Evolutionary conservation across 352 stramenopile genomes (phyloP).

Genomic region (Peronospora farinosa): DNA sequence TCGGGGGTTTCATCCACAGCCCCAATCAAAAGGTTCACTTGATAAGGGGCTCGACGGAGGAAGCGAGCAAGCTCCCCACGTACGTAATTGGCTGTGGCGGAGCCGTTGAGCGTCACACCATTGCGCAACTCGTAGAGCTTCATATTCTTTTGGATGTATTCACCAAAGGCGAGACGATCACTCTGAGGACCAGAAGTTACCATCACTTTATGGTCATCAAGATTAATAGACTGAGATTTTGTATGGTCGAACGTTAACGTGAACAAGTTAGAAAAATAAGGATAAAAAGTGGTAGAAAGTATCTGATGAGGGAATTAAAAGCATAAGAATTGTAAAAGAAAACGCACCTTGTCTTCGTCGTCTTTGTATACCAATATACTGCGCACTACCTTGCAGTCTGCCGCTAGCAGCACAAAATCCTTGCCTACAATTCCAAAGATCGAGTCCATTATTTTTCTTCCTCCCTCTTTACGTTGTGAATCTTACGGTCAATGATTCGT

Average conservation of each 20-base stretch:
- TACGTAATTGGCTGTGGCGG: constrained; percentile 81
- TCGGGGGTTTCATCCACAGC: constrained; percentile 45
- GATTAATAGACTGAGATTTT: constrained; percentile 44
- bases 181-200: constrained; percentile 68
- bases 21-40: constrained; percentile 82
- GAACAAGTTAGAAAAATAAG: neutral
- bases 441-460: constrained; percentile 63
- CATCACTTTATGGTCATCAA: constrained; percentile 83
- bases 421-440: constrained; percentile 87
- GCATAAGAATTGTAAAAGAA: neutral
- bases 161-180: constrained; percentile 75
- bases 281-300: no score
- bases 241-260: no score
- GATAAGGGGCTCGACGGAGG: constrained; percentile 76
- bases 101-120: constrained; percentile 74
- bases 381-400: constrained; percentile 85
- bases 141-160: constrained; percentile 90
- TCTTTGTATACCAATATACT: constrained; percentile 92
- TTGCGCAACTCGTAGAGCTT: constrained; percentile 88
- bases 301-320: neutral
- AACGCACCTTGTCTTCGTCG: constrained; percentile 87
- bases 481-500: constrained; percentile 16
- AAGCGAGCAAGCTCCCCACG: constrained; percentile 73
- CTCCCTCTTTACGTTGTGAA: constrained; percentile 27
- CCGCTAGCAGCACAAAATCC: constrained; percentile 88